Conservation (phyloP, 2,329 filamentous ascomycete genomes). For the Monilinia polystroma region DNA sequence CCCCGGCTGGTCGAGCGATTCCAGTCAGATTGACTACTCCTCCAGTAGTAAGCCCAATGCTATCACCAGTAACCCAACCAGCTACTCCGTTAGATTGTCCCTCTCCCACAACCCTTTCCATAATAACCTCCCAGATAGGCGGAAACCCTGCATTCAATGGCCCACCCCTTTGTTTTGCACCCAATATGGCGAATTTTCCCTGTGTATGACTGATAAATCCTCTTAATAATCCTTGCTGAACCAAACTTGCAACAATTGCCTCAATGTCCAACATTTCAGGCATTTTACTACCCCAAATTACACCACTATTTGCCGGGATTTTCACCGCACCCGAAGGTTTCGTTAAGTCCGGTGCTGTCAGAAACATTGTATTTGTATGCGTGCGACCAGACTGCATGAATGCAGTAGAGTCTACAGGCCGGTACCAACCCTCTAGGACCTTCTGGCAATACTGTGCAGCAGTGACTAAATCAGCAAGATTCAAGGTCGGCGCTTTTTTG, state of each 20-base stretch:
- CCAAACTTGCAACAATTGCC: conserved; percentile 70
- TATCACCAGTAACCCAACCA: conserved; percentile 65
- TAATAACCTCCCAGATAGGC: conserved; percentile 66
- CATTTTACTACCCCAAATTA: conserved; percentile 62
- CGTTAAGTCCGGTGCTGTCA: conserved; percentile 46
- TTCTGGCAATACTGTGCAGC: conserved; percentile 66
- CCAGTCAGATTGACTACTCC: conserved; percentile 58
- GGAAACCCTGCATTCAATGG: conserved; percentile 74
- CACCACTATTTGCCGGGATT: conserved; percentile 57
- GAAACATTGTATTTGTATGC: conserved; percentile 51
- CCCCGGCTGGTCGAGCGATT: conserved; percentile 50
- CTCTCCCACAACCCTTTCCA: conserved; percentile 57
- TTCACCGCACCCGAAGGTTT: conserved; percentile 48
- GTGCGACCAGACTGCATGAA: conserved; percentile 38
- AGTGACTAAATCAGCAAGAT: conserved; percentile 65
- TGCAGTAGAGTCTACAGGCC: conserved; percentile 36
- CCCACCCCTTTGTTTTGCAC: conserved; percentile 65
- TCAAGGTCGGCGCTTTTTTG: conserved; percentile 70
- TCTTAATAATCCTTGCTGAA: conserved; percentile 76
- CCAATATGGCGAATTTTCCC: conserved; percentile 77
- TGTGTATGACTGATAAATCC: conserved; percentile 81
- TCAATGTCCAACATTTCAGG: conserved; percentile 69
- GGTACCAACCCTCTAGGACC: conserved; percentile 57
- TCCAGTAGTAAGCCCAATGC: conserved; percentile 44
- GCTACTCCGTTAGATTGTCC: conserved; percentile 57